Base-by-base conservation (phyloP, 495 filamentous ascomycete species). In the Staphylotrichum longicolle region DNA sequence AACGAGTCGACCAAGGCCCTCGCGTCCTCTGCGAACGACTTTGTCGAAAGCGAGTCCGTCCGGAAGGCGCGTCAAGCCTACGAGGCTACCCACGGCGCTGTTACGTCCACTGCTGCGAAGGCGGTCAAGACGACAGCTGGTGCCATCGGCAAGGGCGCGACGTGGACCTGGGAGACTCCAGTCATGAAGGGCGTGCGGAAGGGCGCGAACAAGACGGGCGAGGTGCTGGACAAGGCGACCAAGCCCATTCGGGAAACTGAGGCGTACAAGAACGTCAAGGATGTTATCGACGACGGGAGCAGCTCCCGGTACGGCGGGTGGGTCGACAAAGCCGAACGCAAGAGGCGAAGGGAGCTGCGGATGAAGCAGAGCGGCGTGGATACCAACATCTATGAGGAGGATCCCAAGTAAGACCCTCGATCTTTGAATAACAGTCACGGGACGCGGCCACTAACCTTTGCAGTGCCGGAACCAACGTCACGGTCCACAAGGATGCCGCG, bases 1-100 rank as follows among this genome's bases (percentile, higher is more conserved):
- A 94, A 98, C 68, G 94, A 98, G 67, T 96, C 91, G 47, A 98
- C 93, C 15, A 97, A 98, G 73, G 91, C 92, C 55, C 82, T 98
- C 10, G 91, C 91, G 11, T 88, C 89, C 42, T 89, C 87, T 0
- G 92, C 91, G 32, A 87, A 96, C 66, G 83, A 96, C 62, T 91
- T 98, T 70, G 88, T 85, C n/a, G 94, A 98, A 73, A 97, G 88
- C 68, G 91, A 96, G 71, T 89, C 86, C n/a, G 86, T 98, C 42
- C 87, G 89, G 63, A 85, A 88, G 62, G 94, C 94, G 34, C 86
- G 89, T 56, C 84, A 89, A 62, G 93, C 91, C 20, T 96, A 96
- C 71, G 85, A 87, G 58, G 86, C 87, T 59, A 91, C 92, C 10
- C 88, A 91, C 7, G 89, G 88, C 58, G 89, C 88, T 41, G 83